Percentiles rank a stretch among this genome's conserved stretches.
phyloP scores from a whole-genome alignment of 1,284 basidiomycete species.

The Melanopsichium pennsylvanicum region DNA sequence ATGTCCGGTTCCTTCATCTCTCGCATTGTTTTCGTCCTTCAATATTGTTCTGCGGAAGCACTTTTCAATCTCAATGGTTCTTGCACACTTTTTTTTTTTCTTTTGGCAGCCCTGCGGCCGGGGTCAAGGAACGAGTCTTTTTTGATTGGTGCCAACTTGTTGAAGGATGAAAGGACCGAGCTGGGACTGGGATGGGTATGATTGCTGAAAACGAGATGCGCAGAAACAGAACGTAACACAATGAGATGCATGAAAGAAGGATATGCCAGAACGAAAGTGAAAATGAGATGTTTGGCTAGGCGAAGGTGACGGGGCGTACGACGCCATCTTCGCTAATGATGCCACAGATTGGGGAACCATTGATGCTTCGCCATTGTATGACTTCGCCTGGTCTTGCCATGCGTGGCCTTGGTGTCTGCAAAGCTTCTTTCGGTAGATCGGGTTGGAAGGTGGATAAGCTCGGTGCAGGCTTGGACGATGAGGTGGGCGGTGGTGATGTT shows the following conservation, averaged over 20 bases:
- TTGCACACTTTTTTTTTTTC: no score
- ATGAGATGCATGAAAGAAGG: not conserved
- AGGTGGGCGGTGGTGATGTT: slow-evolving; percentile 2
- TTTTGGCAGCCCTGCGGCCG: no score
- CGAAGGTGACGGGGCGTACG: slow-evolving; percentile 27
- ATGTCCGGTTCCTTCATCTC: slow-evolving; percentile 1
- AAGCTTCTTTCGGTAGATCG: slow-evolving; percentile 21
- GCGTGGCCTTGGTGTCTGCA: slow-evolving; percentile 31
- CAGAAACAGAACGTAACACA: not conserved
- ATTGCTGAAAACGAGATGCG: not conserved
- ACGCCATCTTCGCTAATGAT: slow-evolving; percentile 46
- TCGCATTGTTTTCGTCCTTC: slow-evolving; percentile 2
- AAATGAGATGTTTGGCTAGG: no score
- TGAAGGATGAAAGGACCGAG: not conserved
- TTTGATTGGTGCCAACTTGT: no score
- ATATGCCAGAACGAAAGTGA: no score
- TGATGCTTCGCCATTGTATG: slow-evolving; percentile 46
- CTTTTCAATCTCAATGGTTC: not conserved
- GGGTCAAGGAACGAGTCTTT: no score
- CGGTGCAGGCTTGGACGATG: slow-evolving; percentile 27
- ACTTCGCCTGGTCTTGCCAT: slow-evolving; percentile 45
- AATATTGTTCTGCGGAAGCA: slow-evolving; percentile 1
- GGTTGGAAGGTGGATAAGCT: slow-evolving; percentile 35
- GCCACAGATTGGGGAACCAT: slow-evolving; percentile 52
- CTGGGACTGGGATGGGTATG: slow-evolving; percentile 11